These are phyloP conservation scores for Seiridium unicorne DNA, from an alignment of 2,329 filamentous ascomycete species.

Conservation along the genomic window DNA sequence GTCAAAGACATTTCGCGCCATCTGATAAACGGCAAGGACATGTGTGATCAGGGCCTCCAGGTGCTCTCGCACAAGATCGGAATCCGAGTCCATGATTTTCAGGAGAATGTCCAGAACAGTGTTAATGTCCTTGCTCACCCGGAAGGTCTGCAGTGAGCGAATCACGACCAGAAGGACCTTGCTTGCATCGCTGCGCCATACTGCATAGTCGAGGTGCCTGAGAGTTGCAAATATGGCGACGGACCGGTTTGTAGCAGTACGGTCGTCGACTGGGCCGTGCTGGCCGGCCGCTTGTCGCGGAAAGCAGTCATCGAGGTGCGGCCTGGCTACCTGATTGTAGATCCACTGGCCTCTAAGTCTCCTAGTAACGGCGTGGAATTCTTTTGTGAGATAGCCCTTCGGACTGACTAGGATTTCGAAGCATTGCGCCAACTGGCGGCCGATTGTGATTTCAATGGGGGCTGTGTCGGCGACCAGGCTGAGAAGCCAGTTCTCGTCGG, in stretches of 20 bases:
- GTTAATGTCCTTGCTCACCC: slow-evolving; percentile 41
- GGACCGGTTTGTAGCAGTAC: slow-evolving; percentile 38
- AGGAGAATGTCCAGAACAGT: slow-evolving; percentile 48
- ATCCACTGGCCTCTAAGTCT: slow-evolving; percentile 24
- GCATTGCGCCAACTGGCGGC: slow-evolving; percentile 22
- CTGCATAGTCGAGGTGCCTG: slow-evolving; percentile 45
- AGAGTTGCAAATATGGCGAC: slow-evolving; percentile 48
- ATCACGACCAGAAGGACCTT: slow-evolving; percentile 49
- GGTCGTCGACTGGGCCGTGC: slow-evolving; percentile 16
- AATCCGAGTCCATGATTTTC: slow-evolving; percentile 43
- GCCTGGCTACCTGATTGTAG: slow-evolving; percentile 28
- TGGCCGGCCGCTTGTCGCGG: slow-evolving; percentile 16
- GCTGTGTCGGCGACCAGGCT: slow-evolving; percentile 13
- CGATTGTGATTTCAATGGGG: slow-evolving; percentile 15
- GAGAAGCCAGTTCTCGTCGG: slow-evolving; percentile 19
- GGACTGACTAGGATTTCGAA: slow-evolving; percentile 25
- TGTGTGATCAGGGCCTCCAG: slow-evolving; percentile 48
- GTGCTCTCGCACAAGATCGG: slow-evolving; percentile 45
- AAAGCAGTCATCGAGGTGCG: slow-evolving; percentile 38
- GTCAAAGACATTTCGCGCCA: slow-evolving; percentile 20
- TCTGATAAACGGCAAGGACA: slow-evolving; percentile 34
- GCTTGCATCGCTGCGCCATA: slow-evolving; percentile 51
- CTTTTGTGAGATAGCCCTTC: slow-evolving; percentile 22
- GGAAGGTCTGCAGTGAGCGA: slow-evolving; percentile 40
- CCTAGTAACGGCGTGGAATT: slow-evolving; percentile 24